These are phyloP conservation scores for Flaveria floridana DNA, from an alignment of 140 eudicot genomes.

Conservation along the genomic window DNA sequence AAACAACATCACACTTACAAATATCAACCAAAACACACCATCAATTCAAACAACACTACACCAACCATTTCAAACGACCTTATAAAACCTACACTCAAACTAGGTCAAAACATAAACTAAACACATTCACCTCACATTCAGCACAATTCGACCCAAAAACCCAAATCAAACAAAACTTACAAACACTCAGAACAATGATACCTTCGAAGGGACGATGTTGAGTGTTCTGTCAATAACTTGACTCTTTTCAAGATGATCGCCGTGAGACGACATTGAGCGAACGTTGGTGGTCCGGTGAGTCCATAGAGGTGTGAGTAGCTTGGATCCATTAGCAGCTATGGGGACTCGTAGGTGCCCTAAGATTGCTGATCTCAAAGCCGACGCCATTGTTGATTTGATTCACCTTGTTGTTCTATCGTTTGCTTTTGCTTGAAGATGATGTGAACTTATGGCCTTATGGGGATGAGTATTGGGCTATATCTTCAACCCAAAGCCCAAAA, in stretches of 20 bases:
- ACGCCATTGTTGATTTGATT: constrained; percentile 51
- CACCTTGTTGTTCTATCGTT: not conserved
- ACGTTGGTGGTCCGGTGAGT: constrained; percentile 19
- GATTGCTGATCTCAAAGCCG: constrained; percentile 59
- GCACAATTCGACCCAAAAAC: not conserved
- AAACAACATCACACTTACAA: constrained; percentile 13
- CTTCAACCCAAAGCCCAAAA: constrained; percentile 4
- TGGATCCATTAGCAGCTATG: constrained; percentile 44
- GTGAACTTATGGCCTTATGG: not conserved
- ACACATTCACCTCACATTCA: not conserved
- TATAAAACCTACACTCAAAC: constrained; percentile 23
- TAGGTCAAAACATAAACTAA: not conserved
- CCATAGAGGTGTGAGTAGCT: constrained; percentile 34
- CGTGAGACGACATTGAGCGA: constrained; percentile 89
- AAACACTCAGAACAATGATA: not conserved
- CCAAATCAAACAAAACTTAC: not conserved
- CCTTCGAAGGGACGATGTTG: constrained; percentile 85
- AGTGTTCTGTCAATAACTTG: constrained; percentile 70
- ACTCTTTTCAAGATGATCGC: constrained; percentile 70
- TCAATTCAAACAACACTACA: too few relatives aligned
- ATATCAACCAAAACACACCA: not conserved
- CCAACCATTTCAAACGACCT: not conserved
- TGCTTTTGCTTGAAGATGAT: not conserved
- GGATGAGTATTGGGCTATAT: not conserved
- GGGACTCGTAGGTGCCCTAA: constrained; percentile 66